phyloP scores from a whole-genome alignment of 2,329 filamentous ascomycete species.

The Cercospora sojina region DNA sequence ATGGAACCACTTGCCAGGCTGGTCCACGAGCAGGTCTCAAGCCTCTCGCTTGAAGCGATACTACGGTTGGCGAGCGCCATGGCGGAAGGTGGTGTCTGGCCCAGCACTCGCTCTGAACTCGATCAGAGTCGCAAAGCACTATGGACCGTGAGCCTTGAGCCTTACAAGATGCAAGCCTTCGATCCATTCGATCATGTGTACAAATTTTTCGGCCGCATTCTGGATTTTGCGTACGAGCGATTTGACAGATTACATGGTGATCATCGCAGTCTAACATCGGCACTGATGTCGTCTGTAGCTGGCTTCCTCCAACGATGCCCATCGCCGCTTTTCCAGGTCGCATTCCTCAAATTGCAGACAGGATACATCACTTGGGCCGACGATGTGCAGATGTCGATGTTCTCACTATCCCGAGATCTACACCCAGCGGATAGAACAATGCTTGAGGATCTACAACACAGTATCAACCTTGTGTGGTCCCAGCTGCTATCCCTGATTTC shows the following conservation, averaged over 20 bases:
- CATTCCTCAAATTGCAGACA: slow-evolving; percentile 61
- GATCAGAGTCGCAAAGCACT: slow-evolving; percentile 65
- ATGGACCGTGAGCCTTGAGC: slow-evolving; percentile 56
- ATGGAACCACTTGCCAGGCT: slow-evolving; percentile 54
- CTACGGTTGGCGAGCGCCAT: slow-evolving; percentile 26
- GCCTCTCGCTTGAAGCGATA: slow-evolving; percentile 10
- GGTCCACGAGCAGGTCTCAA: slow-evolving; percentile 17
- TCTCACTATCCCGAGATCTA: slow-evolving; percentile 3
- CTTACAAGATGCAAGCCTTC: slow-evolving; percentile 40
- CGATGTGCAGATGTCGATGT: slow-evolving; percentile 46
- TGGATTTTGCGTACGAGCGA: slow-evolving; percentile 42
- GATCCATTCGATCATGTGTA: slow-evolving; percentile 69
- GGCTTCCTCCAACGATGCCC: slow-evolving; percentile 43
- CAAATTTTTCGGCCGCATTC: slow-evolving; percentile 54
- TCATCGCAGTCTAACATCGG: not conserved
- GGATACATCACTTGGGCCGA: slow-evolving; percentile 64
- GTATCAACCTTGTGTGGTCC: slow-evolving; percentile 37
- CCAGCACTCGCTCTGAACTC: slow-evolving; percentile 61
- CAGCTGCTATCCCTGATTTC: slow-evolving; percentile 53
- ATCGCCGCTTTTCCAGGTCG: slow-evolving; percentile 52
- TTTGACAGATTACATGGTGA: not conserved
- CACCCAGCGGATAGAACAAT: not conserved
- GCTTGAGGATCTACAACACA: not conserved
- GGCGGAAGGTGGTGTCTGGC: slow-evolving; percentile 43
- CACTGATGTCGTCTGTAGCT: slow-evolving; percentile 7